Base-by-base conservation (phyloP, 768 basidiomycete species). In the Mycena rebaudengoi region DNA sequence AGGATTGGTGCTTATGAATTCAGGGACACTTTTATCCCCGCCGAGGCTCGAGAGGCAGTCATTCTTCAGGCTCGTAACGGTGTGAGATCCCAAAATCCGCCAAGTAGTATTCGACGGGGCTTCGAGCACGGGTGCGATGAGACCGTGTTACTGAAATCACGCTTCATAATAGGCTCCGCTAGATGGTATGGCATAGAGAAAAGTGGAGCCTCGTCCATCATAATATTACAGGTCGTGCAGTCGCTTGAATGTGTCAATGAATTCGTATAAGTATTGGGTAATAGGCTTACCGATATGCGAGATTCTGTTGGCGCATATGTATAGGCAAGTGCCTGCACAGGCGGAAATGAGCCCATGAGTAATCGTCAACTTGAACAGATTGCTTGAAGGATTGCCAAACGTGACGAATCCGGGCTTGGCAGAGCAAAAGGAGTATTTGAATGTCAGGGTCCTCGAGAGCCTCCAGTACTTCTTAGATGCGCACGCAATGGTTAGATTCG, bases 81-180 rank as follows among this genome's bases (percentile, higher is more conserved):
- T 67, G 55, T 0, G 80, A 76, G 7, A 78, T 53, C 2, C 77
- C 79, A 63, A 78, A 82, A 48, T 80, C 80, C 10, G 75, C 79
- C 45, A 78, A 71, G 40, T 77, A 76, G 33, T 79, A 80, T 45
- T 67, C 74, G 1, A 71, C 73, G 1, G 71, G 74, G 10, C 68
- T 62, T 48, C 73, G 67, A 2, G 75, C 76, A 3, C 74, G 64
- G 0, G 72, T 73, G 37, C 51, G 20, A 53, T 53, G 21, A 53
- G 25, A 53, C 41, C 2, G n/a, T 32, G 7, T 21, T 20, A n/a
- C 12, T 30, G 4, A 11, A 28, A n/a, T 18, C 25, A 14, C 21
- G 37, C 23, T 69, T 75, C 29, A 59, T 65, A 4, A 67, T 23
- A 1, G 40, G 44, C 3, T 50, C 23, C 2, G 50, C 7, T 18